A percentile compares a stretch with the other conserved stretches of the same genome.
These are phyloP conservation scores for Mortierella sp. DNA, from an alignment of 371 early-diverging fungal species.

Conservation along the genomic window DNA sequence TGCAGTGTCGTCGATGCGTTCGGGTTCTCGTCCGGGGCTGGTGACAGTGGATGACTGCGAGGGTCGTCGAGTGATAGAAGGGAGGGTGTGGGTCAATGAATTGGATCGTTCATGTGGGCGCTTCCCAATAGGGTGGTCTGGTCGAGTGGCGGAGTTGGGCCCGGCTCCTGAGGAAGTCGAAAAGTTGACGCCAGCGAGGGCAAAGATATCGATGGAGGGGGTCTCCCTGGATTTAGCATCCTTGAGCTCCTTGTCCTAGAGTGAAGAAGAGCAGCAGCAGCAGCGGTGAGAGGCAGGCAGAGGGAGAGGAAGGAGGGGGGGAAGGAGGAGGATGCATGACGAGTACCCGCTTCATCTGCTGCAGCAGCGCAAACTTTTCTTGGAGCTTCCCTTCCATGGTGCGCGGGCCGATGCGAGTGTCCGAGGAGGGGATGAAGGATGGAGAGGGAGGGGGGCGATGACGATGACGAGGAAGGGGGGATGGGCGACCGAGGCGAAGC, in stretches of 20 bases:
- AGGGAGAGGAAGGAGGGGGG: too few species aligned
- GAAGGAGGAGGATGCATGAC: too few species aligned
- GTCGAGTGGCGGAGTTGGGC: not conserved
- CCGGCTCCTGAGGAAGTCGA: constrained; percentile 7
- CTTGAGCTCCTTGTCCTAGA: constrained; percentile 45
- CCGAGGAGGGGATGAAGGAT: not conserved
- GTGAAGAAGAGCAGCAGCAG: not conserved
- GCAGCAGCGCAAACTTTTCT: constrained; percentile 47
- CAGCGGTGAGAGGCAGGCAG: too few species aligned
- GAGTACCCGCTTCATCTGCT: constrained; percentile 49
- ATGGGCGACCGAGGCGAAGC: too few species aligned
- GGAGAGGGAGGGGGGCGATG: too few species aligned
- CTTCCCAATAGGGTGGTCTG: not conserved
- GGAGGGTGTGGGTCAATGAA: constrained; percentile 4
- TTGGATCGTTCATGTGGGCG: constrained; percentile 8
- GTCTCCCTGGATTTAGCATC: constrained; percentile 44
- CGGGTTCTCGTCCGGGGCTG: constrained; percentile 5
- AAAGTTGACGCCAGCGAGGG: constrained; percentile 43
- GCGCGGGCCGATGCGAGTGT: not conserved
- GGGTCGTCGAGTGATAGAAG: not conserved
- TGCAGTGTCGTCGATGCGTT: not conserved
- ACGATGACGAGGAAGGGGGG: too few species aligned
- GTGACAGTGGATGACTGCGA: constrained; percentile 6
- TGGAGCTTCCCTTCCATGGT: constrained; percentile 33
- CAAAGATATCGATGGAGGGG: constrained; percentile 43